Evolutionary conservation across 2,329 filamentous ascomycete species (phyloP), one percentile per base, ranked within the genome.

Genomic region (Diaporthe humulicola): DNA sequence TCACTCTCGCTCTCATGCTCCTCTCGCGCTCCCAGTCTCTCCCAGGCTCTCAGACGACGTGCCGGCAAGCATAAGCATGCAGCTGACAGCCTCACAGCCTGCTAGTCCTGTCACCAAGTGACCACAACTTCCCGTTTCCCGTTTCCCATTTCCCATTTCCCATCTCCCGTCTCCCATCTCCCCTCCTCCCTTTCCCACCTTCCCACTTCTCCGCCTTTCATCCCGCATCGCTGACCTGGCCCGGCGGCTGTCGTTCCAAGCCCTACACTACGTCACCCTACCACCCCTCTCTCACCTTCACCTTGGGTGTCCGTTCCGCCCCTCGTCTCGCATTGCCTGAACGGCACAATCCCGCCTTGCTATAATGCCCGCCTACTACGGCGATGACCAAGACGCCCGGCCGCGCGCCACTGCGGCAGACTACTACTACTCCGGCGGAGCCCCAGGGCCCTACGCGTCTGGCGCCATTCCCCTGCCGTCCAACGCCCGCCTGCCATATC

Each of bases 401-500:
- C 54, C 33, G 33, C 56, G 66, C 14, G n/a, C 57, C 45, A 50
- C 22, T 10, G 52, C 56, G 52, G 56, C 66, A 30, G 64, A 54
- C 40, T 48, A 52, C 14, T 64, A 56, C 66, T 54, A 40, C 28
- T 48, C 42, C 12, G 54, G 71, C 40, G 28, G 54, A 22, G 54
- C 61, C 33, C 30, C 72, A 12, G 52, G 54, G n/a, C 54, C 52
- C 5, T 58, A 22, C 42, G 45, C 42, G 12, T 54, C 72, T 33
- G 72, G 64, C 25, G 64, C 50, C 19, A 40, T 60, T 38, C 54
- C 45, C 4, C 25, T 60, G 42, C 56, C 42, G 14, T 14, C 70
- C 14, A 61, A 48, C 25, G 30, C 56, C 60, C 74, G 76, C 36
- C 67, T 74, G 9, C 57, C 73, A 3, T 86, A 86, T 72, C 86